Evolutionary conservation across 306 rosid species (phyloP).

Genomic region (Vigna hirtella): DNA sequence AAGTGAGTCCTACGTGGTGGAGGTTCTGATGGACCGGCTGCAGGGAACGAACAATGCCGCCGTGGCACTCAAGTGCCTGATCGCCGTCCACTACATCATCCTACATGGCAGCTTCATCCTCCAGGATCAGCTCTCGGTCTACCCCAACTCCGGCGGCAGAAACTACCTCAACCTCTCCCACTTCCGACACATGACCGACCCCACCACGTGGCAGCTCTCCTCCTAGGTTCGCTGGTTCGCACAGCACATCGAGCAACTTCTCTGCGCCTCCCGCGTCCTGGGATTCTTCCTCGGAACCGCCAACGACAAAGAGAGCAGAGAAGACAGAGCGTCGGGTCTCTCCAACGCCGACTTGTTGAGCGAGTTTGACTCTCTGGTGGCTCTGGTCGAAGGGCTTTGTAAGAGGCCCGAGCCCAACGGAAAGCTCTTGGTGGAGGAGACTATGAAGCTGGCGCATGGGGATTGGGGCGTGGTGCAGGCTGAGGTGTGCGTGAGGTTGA

Average conservation of each 20-base stretch:
- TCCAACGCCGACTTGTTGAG: constrained; percentile 52
- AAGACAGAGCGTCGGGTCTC: constrained; percentile 57
- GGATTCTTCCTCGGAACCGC: constrained; percentile 62
- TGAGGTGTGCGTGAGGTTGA: no score
- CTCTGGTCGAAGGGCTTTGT: constrained; percentile 54
- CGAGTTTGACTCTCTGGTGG: constrained; percentile 64
- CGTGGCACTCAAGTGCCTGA: no score
- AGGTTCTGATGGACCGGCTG: no score
- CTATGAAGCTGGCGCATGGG: constrained; percentile 51
- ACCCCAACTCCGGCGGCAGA: no score
- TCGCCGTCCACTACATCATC: no score
- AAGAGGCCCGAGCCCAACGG: constrained; percentile 54
- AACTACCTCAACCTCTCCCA: no score
- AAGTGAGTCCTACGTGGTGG: no score
- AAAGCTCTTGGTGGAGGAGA: constrained; percentile 59
- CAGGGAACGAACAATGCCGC: no score
- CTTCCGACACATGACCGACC: no score
- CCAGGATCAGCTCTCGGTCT: no score
- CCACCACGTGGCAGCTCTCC: no score
- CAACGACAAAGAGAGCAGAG: constrained; percentile 46
- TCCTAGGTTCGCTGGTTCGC: constrained; percentile 91
- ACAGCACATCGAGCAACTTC: constrained; percentile 62
- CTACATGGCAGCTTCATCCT: no score
- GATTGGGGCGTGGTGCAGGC: constrained; percentile 59
- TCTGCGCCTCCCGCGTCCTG: constrained; percentile 56